A percentile compares a stretch with the other conserved stretches of the same genome.
These are phyloP conservation scores for Metarhizium robertsii DNA, from an alignment of 2,329 filamentous ascomycete genomes.

Conservation along the genomic window DNA sequence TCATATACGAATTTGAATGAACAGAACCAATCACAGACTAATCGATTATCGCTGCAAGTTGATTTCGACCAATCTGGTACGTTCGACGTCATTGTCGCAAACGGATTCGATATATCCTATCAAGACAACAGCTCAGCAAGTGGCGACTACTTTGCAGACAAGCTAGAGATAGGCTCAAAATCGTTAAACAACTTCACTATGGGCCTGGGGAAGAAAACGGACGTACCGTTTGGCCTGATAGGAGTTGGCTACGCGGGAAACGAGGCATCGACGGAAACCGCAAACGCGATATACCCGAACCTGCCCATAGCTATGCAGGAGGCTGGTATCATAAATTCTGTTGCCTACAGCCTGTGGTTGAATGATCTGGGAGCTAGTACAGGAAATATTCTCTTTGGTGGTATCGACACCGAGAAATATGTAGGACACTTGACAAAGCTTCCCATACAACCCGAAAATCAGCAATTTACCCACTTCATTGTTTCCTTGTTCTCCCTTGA, in stretches of 20 bases:
- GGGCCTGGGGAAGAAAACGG: slow-evolving; percentile 45
- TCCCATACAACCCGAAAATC: slow-evolving; percentile 38
- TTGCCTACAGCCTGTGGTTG: slow-evolving; percentile 64
- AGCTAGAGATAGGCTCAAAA: slow-evolving; percentile 43
- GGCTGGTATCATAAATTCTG: slow-evolving; percentile 53
- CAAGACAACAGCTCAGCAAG: slow-evolving; percentile 48
- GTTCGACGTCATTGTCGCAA: slow-evolving; percentile 31
- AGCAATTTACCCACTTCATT: slow-evolving; percentile 35
- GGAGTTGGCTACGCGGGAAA: slow-evolving; percentile 51
- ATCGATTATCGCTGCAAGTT: background rate
- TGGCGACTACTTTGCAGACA: slow-evolving; percentile 51
- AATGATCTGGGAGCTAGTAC: slow-evolving; percentile 50
- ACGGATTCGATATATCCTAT: slow-evolving; percentile 49
- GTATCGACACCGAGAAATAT: slow-evolving; percentile 70
- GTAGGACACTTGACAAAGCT: slow-evolving; percentile 52
- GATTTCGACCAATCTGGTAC: slow-evolving; percentile 34
- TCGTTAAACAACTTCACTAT: slow-evolving; percentile 46
- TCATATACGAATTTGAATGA: background rate
- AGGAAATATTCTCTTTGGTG: slow-evolving; percentile 69
- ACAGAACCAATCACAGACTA: no score
- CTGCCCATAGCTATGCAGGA: slow-evolving; percentile 56
- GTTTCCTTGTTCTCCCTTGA: slow-evolving; percentile 39
- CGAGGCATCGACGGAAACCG: slow-evolving; percentile 31
- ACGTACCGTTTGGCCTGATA: slow-evolving; percentile 47
- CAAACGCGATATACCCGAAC: slow-evolving; percentile 37